These are phyloP conservation scores for Puccinellia tenuiflora DNA, from an alignment of 176 grass and related monocot genomes.

Conservation along the genomic window DNA sequence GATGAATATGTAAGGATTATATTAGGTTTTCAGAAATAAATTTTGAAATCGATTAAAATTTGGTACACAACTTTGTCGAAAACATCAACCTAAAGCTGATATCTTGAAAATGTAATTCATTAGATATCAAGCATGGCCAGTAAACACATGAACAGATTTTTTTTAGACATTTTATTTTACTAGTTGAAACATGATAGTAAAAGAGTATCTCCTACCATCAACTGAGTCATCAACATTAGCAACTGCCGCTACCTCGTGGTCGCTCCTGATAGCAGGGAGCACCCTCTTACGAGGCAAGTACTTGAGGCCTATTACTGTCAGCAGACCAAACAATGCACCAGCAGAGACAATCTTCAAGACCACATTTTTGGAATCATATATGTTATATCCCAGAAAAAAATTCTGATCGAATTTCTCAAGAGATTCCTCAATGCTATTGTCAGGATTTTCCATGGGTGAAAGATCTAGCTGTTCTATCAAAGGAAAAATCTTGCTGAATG, in stretches of 20 bases:
- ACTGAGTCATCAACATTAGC: conserved; percentile 31
- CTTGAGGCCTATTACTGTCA: conserved; percentile 55
- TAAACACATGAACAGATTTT: not conserved
- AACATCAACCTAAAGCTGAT: not conserved
- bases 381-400: conserved; percentile 6
- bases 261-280: conserved; percentile 33
- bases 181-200: not conserved
- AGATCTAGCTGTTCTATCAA: conserved; percentile 52
- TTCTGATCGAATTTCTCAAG: conserved; percentile 29
- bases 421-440: conserved; percentile 24
- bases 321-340: conserved; percentile 55
- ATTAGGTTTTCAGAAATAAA: not conserved
- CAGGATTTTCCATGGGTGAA: conserved; percentile 21
- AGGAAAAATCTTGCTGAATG: conserved; percentile 85
- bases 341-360: conserved; percentile 62
- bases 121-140: not conserved
- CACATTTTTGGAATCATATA: conserved; percentile 42
- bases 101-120: not conserved
- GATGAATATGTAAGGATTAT: conserved; percentile 11
- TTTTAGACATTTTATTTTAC: not conserved
- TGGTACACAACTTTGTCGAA: not conserved
- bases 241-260: conserved; percentile 37
- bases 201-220: conserved; percentile 35
- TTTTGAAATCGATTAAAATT: not conserved
- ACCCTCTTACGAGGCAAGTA: conserved; percentile 58